Evolutionary conservation across 257 asterid species (phyloP), one percentile per base, ranked within the genome.

Genomic region (Scutellaria baicalensis): DNA sequence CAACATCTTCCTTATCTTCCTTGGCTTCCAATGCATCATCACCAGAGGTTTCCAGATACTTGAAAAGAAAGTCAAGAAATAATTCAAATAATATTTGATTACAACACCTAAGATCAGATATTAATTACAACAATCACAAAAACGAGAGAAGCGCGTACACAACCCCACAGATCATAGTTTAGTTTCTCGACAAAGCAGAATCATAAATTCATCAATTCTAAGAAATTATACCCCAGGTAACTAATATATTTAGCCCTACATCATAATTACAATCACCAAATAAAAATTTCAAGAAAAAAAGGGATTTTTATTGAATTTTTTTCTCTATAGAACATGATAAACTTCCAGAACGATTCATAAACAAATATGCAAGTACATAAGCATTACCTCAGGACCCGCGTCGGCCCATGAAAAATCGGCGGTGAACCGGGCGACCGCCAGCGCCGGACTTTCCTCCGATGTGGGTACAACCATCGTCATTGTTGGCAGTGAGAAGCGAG

Each of bases 1-100:
- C 91, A 50, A 96, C 99, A 81, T n/a, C n/a, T n/a, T n/a, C n/a
- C n/a, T n/a, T n/a, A n/a, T 89, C 95, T 77, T 88, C 96, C 85
- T 91, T 91, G 8, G 97, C 92, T 82, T 91, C 77, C 49, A 77
- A 49, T 11, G 79, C 84, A 68, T 89, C 96, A 77, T 91, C 99
- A 64, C 76, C 90, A 55, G 93, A 94, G 1, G 99, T 94, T 64
- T 84, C 88, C 73, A 94, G 92, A 79, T 91, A 89, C 89, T 81
- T 91, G 52, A 86, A 76, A 57, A 94, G 97, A 83, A 83, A 94
- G 75, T 76, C 81, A 81, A 62, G 9, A 69, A 42, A 1, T 12
- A 0, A 20, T 55, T 27, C 47, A 59, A 9, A 80, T 35, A 2
- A 39, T 14, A 58, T 59, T 12, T 6, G 11, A n/a, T 13, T 20